phyloP scores from a whole-genome alignment of 2,329 filamentous ascomycete species.

The Rhynchosporium secalis region DNA sequence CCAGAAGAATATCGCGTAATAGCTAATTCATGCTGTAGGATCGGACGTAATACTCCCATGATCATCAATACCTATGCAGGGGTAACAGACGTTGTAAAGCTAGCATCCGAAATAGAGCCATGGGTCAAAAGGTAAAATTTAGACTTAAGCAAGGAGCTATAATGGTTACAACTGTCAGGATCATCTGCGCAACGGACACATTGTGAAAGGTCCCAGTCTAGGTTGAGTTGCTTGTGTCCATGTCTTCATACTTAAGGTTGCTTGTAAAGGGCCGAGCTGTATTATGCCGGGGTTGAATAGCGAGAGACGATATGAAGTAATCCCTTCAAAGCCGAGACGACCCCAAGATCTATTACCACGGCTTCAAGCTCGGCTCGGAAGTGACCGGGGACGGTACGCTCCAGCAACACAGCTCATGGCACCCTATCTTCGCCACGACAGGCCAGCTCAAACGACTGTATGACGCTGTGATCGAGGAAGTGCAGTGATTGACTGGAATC shows the following conservation, averaged over 20 bases:
- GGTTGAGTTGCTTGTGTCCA: neutral
- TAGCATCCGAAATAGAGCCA: neutral
- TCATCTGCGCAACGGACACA: no score
- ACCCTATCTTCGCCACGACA: neutral
- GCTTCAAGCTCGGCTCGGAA: neutral
- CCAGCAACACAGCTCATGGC: neutral
- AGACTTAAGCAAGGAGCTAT: no score
- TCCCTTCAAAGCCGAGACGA: neutral
- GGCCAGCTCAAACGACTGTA: neutral
- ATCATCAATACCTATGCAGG: neutral
- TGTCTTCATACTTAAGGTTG: neutral
- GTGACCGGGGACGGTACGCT: neutral
- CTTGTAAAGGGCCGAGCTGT: no score
- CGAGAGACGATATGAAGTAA: neutral
- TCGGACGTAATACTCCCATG: neutral
- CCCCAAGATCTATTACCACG: neutral
- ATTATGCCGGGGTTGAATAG: neutral
- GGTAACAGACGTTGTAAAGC: neutral
- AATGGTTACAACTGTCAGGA: no score
- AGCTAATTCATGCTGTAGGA: constrained; percentile 2
- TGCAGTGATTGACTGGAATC: no score
- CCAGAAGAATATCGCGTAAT: neutral
- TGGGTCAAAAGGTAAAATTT: neutral
- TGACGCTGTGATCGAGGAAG: no score
- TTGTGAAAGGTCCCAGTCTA: no score